Evolutionary conservation across 768 basidiomycete species (phyloP).

Genomic region (Wakefieldia striispora): DNA sequence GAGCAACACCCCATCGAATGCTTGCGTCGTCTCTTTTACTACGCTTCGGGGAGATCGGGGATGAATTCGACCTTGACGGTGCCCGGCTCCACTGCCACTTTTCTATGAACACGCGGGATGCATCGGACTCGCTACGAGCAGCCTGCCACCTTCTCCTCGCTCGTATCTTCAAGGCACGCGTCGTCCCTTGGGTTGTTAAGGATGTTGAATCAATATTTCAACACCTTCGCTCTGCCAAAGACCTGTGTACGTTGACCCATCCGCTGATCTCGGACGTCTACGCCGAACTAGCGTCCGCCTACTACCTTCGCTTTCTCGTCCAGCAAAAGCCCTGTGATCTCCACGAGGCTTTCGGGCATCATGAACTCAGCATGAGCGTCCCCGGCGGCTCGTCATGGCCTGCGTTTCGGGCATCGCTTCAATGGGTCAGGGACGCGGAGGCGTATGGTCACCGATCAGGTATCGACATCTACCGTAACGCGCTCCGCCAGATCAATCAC

Average conservation of each 20-base stretch:
- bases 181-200: constrained; percentile 21
- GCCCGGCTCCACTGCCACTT: constrained; percentile 19
- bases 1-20: constrained; percentile 7
- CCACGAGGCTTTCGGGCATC: constrained; percentile 25
- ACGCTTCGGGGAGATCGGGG: constrained; percentile 22
- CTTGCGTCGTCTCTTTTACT: constrained; percentile 24
- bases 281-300: constrained; percentile 20
- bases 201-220: constrained; percentile 28
- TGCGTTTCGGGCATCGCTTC: constrained; percentile 19
- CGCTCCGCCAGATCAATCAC: constrained; percentile 24
- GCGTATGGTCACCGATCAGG: constrained; percentile 23
- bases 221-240: constrained; percentile 25
- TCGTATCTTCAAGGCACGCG: constrained; percentile 22
- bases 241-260: constrained; percentile 18
- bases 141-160: constrained; percentile 19
- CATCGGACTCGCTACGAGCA: constrained; percentile 13
- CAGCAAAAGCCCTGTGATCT: constrained; percentile 18
- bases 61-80: constrained; percentile 29
- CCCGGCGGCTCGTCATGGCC: constrained; percentile 14
- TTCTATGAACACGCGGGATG: background rate
- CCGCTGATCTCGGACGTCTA: constrained; percentile 22
- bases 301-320: constrained; percentile 26
- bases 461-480: constrained; percentile 27
- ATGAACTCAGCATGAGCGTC: constrained; percentile 21
- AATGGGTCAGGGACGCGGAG: constrained; percentile 24